phyloP scores from a whole-genome alignment of 2,329 filamentous ascomycete species.

The Thyridium curvatum region DNA sequence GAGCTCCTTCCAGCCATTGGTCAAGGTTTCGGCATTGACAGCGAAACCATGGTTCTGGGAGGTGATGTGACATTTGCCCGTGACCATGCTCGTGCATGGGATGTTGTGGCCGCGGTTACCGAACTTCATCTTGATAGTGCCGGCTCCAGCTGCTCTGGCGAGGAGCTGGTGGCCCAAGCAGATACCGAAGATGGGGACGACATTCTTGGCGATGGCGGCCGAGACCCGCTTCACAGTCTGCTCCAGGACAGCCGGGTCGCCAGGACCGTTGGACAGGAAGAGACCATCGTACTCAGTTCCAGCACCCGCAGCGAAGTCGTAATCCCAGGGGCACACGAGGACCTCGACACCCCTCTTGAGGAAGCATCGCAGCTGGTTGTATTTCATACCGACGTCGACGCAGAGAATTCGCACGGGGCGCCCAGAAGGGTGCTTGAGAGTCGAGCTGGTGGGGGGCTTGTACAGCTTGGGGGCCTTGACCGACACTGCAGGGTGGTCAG shows the following conservation, averaged over 20 bases:
- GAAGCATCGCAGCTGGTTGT: slow-evolving; percentile 93
- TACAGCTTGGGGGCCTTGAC: slow-evolving; percentile 82
- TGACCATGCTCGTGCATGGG: slow-evolving; percentile 91
- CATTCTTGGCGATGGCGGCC: slow-evolving; percentile 68
- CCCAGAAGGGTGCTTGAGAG: slow-evolving; percentile 82
- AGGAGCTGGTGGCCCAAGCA: slow-evolving; percentile 93
- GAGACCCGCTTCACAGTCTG: slow-evolving; percentile 74
- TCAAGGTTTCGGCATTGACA: slow-evolving; percentile 73
- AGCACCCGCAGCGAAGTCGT: slow-evolving; percentile 73
- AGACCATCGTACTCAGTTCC: slow-evolving; percentile 89
- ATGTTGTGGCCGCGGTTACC: slow-evolving; percentile 99
- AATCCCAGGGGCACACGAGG: slow-evolving; percentile 91
- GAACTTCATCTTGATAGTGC: slow-evolving; percentile 96
- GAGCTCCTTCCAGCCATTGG: slow-evolving; percentile 80
- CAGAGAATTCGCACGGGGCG: slow-evolving; percentile 82
- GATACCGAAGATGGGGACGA: slow-evolving; percentile 90
- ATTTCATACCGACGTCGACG: slow-evolving; percentile 96
- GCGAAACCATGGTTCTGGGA: slow-evolving; percentile 98
- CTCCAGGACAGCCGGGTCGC: slow-evolving; percentile 83
- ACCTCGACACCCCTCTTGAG: slow-evolving; percentile 89
- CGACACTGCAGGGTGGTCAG: slow-evolving; percentile 57
- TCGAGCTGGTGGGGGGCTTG: slow-evolving; percentile 62
- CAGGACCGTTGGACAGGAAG: slow-evolving; percentile 96
- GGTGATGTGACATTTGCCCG: slow-evolving; percentile 96
- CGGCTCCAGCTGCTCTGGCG: slow-evolving; percentile 78